These are phyloP conservation scores for Pisolithus microcarpus DNA, from an alignment of 768 basidiomycete genomes.

Conservation along the genomic window DNA sequence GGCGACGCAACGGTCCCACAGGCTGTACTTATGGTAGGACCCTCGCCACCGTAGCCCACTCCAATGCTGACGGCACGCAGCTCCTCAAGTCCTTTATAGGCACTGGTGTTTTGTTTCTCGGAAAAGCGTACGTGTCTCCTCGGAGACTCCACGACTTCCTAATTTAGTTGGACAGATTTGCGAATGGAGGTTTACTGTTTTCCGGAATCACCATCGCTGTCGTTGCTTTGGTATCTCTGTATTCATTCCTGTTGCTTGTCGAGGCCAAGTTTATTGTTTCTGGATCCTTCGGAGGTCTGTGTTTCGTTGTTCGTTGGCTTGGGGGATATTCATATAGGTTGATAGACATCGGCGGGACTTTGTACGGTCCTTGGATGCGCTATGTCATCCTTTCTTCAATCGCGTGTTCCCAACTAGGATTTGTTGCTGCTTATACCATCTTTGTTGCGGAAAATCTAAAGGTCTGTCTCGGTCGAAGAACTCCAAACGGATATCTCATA, in stretches of 20 bases:
- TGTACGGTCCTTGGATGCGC: slow-evolving; percentile 94
- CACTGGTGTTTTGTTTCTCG: slow-evolving; percentile 92
- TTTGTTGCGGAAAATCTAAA: slow-evolving; percentile 90
- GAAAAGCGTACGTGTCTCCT: slow-evolving; percentile 66
- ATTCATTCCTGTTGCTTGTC: slow-evolving; percentile 89
- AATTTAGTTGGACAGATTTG: slow-evolving; percentile 53
- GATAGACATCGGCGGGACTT: slow-evolving; percentile 82
- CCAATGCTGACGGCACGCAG: slow-evolving; percentile 29
- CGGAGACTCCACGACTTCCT: background rate
- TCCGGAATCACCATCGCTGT: slow-evolving; percentile 67
- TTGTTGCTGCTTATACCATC: slow-evolving; percentile 87
- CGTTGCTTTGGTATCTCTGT: slow-evolving; percentile 83
- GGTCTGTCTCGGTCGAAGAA: slow-evolving; percentile 19
- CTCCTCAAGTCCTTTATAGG: slow-evolving; percentile 91
- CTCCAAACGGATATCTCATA: background rate
- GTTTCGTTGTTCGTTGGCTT: background rate
- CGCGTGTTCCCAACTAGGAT: slow-evolving; percentile 82
- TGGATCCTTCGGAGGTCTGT: slow-evolving; percentile 86
- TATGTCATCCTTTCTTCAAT: slow-evolving; percentile 83
- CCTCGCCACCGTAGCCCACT: slow-evolving; percentile 1
- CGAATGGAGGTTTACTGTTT: slow-evolving; percentile 92
- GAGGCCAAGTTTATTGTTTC: slow-evolving; percentile 82
- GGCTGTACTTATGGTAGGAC: slow-evolving; percentile 83
- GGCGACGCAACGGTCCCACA: slow-evolving; percentile 89
- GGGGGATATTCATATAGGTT: background rate